Percentiles rank a stretch among this genome's conserved stretches.
phyloP scores from a whole-genome alignment of 2,329 filamentous ascomycete species.

The Cadophora gregata region DNA sequence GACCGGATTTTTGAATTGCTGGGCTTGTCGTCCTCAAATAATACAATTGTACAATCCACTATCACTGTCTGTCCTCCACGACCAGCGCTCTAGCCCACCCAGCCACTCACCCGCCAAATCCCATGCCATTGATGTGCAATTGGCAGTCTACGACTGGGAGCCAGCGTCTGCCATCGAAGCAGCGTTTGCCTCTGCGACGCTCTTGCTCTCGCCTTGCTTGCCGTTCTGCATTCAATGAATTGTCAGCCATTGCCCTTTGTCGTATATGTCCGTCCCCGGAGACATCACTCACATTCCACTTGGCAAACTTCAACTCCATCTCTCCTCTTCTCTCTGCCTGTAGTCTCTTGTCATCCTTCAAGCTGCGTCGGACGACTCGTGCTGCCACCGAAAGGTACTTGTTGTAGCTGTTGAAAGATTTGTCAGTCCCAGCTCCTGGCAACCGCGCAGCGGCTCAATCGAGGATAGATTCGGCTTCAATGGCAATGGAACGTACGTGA shows the following conservation, averaged over 20 bases:
- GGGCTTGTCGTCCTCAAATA: slow-evolving; percentile 30
- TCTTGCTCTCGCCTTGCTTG: slow-evolving; percentile 89
- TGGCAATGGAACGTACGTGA: slow-evolving; percentile 57
- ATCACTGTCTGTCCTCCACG: slow-evolving; percentile 20
- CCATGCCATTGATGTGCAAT: slow-evolving; percentile 9
- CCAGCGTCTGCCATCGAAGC: slow-evolving; percentile 43
- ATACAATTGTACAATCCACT: slow-evolving; percentile 42
- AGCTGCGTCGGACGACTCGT: slow-evolving; percentile 91
- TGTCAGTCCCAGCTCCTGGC: slow-evolving; percentile 37
- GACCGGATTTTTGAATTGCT: slow-evolving; percentile 27
- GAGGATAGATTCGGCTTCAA: neutral
- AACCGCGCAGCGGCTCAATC: slow-evolving; percentile 32
- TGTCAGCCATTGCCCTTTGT: slow-evolving; percentile 25
- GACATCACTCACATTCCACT: slow-evolving; percentile 82
- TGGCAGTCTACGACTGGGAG: slow-evolving; percentile 20
- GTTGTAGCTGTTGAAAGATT: slow-evolving; percentile 82
- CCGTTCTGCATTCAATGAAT: slow-evolving; percentile 70
- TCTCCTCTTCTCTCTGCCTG: slow-evolving; percentile 87
- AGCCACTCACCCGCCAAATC: slow-evolving; percentile 16
- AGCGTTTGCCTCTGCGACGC: slow-evolving; percentile 65
- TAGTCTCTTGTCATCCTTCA: slow-evolving; percentile 94
- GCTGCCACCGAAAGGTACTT: slow-evolving; percentile 96
- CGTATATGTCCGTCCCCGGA: neutral
- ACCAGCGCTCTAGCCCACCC: slow-evolving; percentile 3
- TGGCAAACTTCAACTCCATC: slow-evolving; percentile 87